A percentile compares a stretch with the other conserved stretches of the same genome.
Evolutionary conservation across 768 basidiomycete genomes (phyloP).

Genomic region (Lactifluus volemus): DNA sequence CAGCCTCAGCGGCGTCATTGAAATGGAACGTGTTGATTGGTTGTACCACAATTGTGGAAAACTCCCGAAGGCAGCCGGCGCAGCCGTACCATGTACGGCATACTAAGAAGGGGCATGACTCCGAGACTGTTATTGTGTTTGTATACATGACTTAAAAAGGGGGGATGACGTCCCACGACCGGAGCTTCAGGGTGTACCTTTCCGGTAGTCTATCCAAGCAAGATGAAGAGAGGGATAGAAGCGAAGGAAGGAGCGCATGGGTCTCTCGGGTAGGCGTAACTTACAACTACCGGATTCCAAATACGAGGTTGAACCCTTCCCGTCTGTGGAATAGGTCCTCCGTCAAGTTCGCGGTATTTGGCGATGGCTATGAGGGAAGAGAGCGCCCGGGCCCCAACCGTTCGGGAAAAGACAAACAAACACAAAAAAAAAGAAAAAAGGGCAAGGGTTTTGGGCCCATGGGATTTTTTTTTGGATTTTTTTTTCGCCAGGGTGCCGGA

Average conservation of each 20-base stretch:
- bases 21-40: conserved; percentile 15
- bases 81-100: conserved; percentile 1
- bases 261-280: not conserved
- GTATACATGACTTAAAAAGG: not conserved
- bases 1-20: conserved; percentile 16
- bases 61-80: conserved; percentile 7
- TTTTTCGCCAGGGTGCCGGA: not conserved
- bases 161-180: not conserved
- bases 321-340: not conserved
- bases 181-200: not conserved
- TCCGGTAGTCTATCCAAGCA: not conserved
- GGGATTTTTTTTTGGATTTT: not conserved
- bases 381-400: not conserved
- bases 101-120: not conserved
- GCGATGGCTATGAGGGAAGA: not conserved
- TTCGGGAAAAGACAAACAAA: not conserved
- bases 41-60: conserved; percentile 11
- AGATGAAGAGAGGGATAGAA: not conserved
- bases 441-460: not conserved
- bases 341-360: conserved; percentile 14
- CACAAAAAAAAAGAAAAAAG: not conserved
- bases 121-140: not conserved
- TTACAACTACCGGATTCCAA: not conserved
- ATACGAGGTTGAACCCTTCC: not conserved
- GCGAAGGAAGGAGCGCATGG: not conserved